phyloP scores from a whole-genome alignment of 805 yeast species.

The Diddensiella transvaalensis region DNA sequence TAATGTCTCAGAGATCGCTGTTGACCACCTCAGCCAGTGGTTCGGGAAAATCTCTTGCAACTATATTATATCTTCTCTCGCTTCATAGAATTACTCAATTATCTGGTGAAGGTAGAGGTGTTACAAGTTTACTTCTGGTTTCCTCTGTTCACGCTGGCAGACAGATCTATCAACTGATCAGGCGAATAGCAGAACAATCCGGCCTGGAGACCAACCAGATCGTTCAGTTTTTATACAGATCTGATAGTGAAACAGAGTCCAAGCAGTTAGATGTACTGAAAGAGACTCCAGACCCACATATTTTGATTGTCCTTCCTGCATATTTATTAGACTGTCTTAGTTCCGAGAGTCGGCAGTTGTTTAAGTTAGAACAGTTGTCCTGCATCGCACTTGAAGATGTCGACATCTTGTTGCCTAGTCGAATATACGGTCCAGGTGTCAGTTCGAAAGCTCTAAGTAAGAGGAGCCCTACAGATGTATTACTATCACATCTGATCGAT shows the following conservation, averaged over 20 bases:
- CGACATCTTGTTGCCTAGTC: constrained; percentile 20
- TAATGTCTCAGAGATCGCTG: constrained; percentile 30
- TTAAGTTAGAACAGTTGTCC: constrained; percentile 18
- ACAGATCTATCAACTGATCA: constrained; percentile 28
- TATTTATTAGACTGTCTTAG: constrained; percentile 46
- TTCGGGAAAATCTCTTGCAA: constrained; percentile 35
- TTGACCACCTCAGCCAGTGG: constrained; percentile 31
- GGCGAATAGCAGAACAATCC: constrained; percentile 7
- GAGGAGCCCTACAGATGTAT: constrained; percentile 23
- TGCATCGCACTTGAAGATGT: constrained; percentile 31
- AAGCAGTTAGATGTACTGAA: constrained; percentile 25
- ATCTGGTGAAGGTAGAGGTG: constrained; percentile 10
- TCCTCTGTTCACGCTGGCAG: constrained; percentile 34
- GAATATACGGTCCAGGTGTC: neutral
- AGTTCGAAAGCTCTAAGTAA: constrained; percentile 9
- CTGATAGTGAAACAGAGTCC: constrained; percentile 23
- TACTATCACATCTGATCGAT: constrained; percentile 19
- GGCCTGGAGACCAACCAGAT: constrained; percentile 11
- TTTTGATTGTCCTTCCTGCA: constrained; percentile 55
- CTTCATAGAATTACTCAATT: constrained; percentile 5
- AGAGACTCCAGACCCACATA: constrained; percentile 35
- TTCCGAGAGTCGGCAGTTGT: constrained; percentile 26
- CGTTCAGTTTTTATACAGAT: constrained; percentile 30
- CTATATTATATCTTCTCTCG: constrained; percentile 27
- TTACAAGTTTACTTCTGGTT: constrained; percentile 32